phyloP scores from a whole-genome alignment of 768 basidiomycete species.

The Cyathus striatus region DNA sequence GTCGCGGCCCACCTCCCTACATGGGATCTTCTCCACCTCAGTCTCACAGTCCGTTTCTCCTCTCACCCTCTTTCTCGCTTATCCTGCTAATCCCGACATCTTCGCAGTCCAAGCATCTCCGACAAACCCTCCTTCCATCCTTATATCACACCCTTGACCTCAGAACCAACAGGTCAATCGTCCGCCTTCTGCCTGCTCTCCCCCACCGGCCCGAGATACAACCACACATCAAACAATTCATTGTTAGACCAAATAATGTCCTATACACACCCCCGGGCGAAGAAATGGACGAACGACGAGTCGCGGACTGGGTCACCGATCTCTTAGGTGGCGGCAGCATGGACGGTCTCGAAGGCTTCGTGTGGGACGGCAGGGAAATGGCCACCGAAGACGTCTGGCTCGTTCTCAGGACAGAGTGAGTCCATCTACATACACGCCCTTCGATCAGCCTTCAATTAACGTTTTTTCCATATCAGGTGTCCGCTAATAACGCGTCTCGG shows the following conservation, averaged over 20 bases:
- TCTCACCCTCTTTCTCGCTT: neutral
- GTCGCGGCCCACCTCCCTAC: constrained; percentile 18
- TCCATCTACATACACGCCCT: constrained; percentile 2
- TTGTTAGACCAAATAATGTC: constrained; percentile 25
- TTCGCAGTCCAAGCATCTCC: constrained; percentile 21
- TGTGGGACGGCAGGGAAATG: constrained; percentile 34
- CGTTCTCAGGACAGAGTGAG: constrained; percentile 23
- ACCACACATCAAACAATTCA: constrained; percentile 20
- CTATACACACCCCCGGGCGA: constrained; percentile 28
- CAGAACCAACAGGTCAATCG: constrained; percentile 26
- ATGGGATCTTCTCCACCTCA: constrained; percentile 22
- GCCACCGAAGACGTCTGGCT: constrained; percentile 27
- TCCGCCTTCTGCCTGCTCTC: constrained; percentile 39
- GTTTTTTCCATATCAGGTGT: constrained; percentile 23
- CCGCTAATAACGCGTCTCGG: constrained; percentile 26
- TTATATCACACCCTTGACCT: constrained; percentile 29
- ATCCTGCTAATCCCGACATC: neutral
- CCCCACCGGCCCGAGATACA: constrained; percentile 26
- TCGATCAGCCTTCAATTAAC: constrained; percentile 6
- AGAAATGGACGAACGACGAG: constrained; percentile 21
- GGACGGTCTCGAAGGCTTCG: constrained; percentile 22
- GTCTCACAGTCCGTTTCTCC: constrained; percentile 15
- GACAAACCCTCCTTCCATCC: constrained; percentile 18
- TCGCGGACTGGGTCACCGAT: constrained; percentile 21
- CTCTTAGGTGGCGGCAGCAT: constrained; percentile 18